Evolutionary conservation across 768 basidiomycete genomes (phyloP), one percentile per base, ranked within the genome.

Genomic region (Tephrocybe sp.): DNA sequence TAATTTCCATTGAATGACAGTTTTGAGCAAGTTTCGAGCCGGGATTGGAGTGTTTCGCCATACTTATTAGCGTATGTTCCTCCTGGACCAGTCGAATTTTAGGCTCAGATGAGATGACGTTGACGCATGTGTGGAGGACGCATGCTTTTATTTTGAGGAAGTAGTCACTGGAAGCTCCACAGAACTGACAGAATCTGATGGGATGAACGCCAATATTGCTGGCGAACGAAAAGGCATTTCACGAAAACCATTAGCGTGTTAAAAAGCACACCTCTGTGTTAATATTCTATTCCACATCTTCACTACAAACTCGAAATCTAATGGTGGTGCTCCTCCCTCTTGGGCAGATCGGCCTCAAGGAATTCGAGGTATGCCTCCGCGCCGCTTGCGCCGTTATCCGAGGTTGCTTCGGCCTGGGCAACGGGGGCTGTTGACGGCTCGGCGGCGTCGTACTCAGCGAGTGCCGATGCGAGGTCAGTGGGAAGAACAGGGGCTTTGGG

Each of bases 381-480:
- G 52, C 83, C 84, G 55, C 78, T 68, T 42, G 69, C 71, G 42
- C 68, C 72, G 19, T 74, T 74, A 45, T 74, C 74, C 33, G 68
- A 57, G 26, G 65, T 47, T 44, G 72, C 62, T 26, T 69, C 55
- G 12, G 67, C 57, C 11, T 68, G 52, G 4, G 65, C 60, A 5
- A 71, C 64, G 5, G 70, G 64, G 39, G 78, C 75, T 45, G 74
- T 64, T 17, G 75, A 73, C 47, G 92, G 92, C 66, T 96, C 91
- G 13, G 82, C 68, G 13, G 83, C 75, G 56, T 97, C 95, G 68
- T 97, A 99, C 32, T 87, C 84, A 1, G 85, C 65, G 52, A 98
- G 84, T 61, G 96, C 92, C 16, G 85, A 69, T n/a, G 96, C 92
- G 57, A 98, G 84, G 70, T 94, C 87, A 43, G 76, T 66, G 45